phyloP scores from a whole-genome alignment of 73 alveolate genomes.

The Halteria grandinella region DNA sequence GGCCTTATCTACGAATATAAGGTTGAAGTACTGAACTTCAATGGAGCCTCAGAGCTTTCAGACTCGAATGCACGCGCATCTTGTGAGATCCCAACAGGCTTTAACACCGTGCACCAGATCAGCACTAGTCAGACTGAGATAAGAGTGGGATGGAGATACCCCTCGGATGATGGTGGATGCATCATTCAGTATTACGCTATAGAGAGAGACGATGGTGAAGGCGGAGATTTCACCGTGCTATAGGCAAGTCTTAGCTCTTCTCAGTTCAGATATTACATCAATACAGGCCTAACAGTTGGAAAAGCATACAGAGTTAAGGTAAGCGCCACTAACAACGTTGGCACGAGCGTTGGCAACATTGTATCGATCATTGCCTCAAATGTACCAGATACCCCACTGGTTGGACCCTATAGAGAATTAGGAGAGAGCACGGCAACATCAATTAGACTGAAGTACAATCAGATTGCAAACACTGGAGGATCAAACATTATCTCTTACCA shows the following conservation, averaged over 20 bases:
- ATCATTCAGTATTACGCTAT: conserved; percentile 51
- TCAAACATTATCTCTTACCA: conserved; percentile 48
- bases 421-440: conserved; percentile 40
- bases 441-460: conserved; percentile 32
- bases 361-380: conserved; percentile 60
- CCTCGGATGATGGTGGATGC: conserved; percentile 72
- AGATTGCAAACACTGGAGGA: conserved; percentile 47
- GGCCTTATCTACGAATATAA: conserved; percentile 43
- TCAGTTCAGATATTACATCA: conserved; percentile 4
- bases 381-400: conserved; percentile 54
- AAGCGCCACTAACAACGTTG: conserved; percentile 55
- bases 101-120: conserved; percentile 6
- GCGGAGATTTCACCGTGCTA: conserved; percentile 36
- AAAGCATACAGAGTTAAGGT: conserved; percentile 36
- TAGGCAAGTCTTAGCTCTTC: conserved; percentile 41
- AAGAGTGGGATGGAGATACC: conserved; percentile 67
- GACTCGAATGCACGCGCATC: conserved; percentile 13
- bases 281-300: conserved; percentile 18
- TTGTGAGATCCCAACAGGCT: conserved; percentile 54
- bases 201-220: conserved; percentile 71
- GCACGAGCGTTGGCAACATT: conserved; percentile 25
- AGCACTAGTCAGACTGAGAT: conserved; percentile 27
- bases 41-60: conserved; percentile 54
- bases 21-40: conserved; percentile 57
- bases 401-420: conserved; percentile 33